Percentiles rank a stretch among this genome's conserved stretches.
Conservation (phyloP, 345 rosid species). For the Pelargonium nanum region DNA sequence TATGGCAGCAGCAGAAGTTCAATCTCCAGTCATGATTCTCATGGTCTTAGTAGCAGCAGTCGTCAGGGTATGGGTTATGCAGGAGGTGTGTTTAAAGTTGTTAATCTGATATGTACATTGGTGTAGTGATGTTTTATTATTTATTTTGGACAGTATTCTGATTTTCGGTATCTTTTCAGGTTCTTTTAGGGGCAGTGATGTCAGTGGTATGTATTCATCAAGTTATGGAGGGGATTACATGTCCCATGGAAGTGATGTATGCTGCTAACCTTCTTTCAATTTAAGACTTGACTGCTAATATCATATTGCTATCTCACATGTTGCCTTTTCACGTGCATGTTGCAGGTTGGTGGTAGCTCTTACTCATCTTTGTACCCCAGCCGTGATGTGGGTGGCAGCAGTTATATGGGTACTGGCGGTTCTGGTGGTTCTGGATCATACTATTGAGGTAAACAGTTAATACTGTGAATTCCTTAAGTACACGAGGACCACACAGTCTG, state of each 20-base stretch:
- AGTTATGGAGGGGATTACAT: constrained; percentile 64
- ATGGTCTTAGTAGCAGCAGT: constrained; percentile 61
- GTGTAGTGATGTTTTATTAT: neutral
- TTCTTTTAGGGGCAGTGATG: constrained; percentile 61
- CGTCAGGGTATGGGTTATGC: constrained; percentile 79
- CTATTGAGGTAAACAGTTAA: constrained; percentile 52
- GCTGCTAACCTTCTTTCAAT: constrained; percentile 7
- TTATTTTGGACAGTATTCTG: neutral
- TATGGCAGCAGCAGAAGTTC: constrained; percentile 79
- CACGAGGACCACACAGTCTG: neutral
- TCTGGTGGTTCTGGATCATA: constrained; percentile 88
- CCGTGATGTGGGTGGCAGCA: constrained; percentile 72
- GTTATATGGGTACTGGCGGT: constrained; percentile 71
- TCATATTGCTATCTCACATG: neutral
- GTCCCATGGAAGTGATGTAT: constrained; percentile 72
- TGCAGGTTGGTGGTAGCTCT: constrained; percentile 81
- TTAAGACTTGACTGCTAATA: neutral
- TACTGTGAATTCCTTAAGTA: constrained; percentile 10
- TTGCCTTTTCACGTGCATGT: constrained; percentile 2
- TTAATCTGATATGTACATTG: constrained; percentile 8
- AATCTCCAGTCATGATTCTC: constrained; percentile 65
- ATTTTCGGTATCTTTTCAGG: constrained; percentile 36
- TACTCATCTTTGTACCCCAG: constrained; percentile 76
- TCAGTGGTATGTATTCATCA: constrained; percentile 69
- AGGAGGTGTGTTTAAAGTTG: constrained; percentile 37